These are phyloP conservation scores for Sporothrix phasma DNA, from an alignment of 2,329 filamentous ascomycete species.

Conservation along the genomic window DNA sequence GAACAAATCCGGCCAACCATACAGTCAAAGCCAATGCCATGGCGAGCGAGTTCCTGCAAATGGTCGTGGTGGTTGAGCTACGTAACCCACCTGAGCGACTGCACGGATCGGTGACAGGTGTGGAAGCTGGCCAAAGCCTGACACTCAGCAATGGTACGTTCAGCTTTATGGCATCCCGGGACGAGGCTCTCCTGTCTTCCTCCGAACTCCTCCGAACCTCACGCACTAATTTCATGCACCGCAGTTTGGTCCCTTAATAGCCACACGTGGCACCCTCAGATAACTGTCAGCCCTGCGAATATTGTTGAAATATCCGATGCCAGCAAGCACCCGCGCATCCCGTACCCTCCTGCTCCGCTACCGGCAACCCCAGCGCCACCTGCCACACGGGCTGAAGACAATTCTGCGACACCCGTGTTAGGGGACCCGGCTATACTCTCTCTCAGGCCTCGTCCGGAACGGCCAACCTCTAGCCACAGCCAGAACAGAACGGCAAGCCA, in stretches of 20 bases:
- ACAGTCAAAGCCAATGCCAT: constrained; percentile 31
- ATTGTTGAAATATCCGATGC: constrained; percentile 18
- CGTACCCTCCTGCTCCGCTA: not conserved
- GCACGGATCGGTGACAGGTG: constrained; percentile 59
- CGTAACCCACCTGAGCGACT: constrained; percentile 54
- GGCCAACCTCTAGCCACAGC: not conserved
- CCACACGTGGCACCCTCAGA: constrained; percentile 30
- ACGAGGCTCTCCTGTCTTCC: not conserved
- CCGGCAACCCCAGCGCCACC: constrained; percentile 13
- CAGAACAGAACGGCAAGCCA: not conserved
- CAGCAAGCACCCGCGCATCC: constrained; percentile 12
- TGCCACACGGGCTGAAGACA: not conserved
- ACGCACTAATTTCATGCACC: not conserved
- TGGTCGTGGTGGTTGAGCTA: constrained; percentile 54
- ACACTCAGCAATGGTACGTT: constrained; percentile 59
- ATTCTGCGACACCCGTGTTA: constrained; percentile 14
- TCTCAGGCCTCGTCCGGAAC: constrained; percentile 8
- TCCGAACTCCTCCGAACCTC: not conserved
- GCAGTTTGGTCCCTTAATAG: constrained; percentile 32
- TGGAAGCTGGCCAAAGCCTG: constrained; percentile 57
- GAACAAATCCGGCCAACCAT: no score
- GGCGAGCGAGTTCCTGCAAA: constrained; percentile 63
- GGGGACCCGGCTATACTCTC: constrained; percentile 19
- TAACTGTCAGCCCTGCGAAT: constrained; percentile 39
- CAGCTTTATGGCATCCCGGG: not conserved